Evolutionary conservation across 495 filamentous ascomycete species (phyloP).

Genomic region (Penicillium psychrofluorescens): DNA sequence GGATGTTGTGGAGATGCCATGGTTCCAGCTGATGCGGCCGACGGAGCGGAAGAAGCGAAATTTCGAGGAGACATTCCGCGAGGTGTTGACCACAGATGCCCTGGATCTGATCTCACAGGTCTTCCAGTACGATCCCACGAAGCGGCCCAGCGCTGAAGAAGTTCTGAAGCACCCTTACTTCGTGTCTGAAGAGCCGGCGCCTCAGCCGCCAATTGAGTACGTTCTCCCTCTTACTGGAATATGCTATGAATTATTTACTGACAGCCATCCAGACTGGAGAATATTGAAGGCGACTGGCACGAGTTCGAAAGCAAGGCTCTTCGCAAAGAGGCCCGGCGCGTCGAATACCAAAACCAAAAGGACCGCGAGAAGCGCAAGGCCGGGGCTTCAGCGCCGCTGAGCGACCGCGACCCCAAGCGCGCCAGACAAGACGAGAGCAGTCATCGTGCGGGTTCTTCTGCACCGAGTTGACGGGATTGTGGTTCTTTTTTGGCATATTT

Average conservation of each 20-base stretch:
- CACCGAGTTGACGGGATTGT: background rate
- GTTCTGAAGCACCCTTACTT: constrained; percentile 91
- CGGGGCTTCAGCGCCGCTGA: constrained; percentile 16
- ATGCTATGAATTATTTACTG: constrained; percentile 7
- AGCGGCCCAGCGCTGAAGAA: constrained; percentile 76
- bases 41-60: constrained; percentile 63
- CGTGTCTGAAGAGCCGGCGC: constrained; percentile 66
- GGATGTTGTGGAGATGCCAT: constrained; percentile 80
- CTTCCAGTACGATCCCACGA: constrained; percentile 80
- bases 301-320: constrained; percentile 97
- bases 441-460: background rate
- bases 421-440: constrained; percentile 16
- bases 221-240: constrained; percentile 21
- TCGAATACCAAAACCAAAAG: constrained; percentile 44
- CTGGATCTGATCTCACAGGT: constrained; percentile 75
- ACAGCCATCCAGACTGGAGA: constrained; percentile 53
- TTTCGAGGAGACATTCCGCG: constrained; percentile 79
- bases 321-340: constrained; percentile 69
- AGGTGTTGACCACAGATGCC: constrained; percentile 62
- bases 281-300: constrained; percentile 94
- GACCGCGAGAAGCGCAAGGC: constrained; percentile 47
- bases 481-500: background rate
- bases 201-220: constrained; percentile 78
- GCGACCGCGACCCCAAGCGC: constrained; percentile 36
- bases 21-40: constrained; percentile 87